phyloP scores from a whole-genome alignment of 2,329 filamentous ascomycete genomes.

The Ceratocystis destructans region DNA sequence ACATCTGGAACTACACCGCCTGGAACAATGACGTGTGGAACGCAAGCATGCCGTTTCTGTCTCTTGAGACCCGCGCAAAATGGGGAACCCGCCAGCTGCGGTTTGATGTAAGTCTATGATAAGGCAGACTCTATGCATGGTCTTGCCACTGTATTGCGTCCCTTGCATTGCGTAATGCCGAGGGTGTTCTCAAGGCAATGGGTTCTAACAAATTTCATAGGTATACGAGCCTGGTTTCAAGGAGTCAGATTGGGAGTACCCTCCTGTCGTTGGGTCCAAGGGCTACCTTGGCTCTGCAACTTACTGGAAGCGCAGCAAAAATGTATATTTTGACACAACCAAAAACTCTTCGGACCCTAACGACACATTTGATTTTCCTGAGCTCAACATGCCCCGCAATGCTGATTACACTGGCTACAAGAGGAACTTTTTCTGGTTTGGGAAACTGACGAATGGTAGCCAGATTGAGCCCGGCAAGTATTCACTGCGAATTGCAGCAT shows the following conservation, averaged over 20 bases:
- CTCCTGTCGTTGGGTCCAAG: constrained; percentile 28
- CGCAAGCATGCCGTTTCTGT: constrained; percentile 10
- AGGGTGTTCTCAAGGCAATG: background rate
- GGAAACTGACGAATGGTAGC: constrained; percentile 23
- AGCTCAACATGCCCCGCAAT: constrained; percentile 23
- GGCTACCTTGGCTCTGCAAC: constrained; percentile 32
- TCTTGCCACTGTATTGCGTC: background rate
- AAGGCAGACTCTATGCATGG: background rate
- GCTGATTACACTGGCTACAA: constrained; percentile 26
- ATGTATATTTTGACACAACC: constrained; percentile 7
- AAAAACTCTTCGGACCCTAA: background rate
- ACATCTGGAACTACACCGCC: background rate
- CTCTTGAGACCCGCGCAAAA: constrained; percentile 14
- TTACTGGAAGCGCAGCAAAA: constrained; percentile 17
- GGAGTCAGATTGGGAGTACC: constrained; percentile 32
- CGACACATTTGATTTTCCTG: constrained; percentile 12
- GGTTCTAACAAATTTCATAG: background rate
- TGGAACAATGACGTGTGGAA: constrained; percentile 15
- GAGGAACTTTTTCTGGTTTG: constrained; percentile 22
- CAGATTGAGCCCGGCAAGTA: constrained; percentile 24
- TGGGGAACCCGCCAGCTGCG: constrained; percentile 19
- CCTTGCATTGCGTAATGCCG: background rate
- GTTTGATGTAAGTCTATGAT: constrained; percentile 16
- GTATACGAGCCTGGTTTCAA: constrained; percentile 29
- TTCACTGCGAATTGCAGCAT: constrained; percentile 22